phyloP scores from a whole-genome alignment of 306 rosid species.

The Datisca glomerata region DNA sequence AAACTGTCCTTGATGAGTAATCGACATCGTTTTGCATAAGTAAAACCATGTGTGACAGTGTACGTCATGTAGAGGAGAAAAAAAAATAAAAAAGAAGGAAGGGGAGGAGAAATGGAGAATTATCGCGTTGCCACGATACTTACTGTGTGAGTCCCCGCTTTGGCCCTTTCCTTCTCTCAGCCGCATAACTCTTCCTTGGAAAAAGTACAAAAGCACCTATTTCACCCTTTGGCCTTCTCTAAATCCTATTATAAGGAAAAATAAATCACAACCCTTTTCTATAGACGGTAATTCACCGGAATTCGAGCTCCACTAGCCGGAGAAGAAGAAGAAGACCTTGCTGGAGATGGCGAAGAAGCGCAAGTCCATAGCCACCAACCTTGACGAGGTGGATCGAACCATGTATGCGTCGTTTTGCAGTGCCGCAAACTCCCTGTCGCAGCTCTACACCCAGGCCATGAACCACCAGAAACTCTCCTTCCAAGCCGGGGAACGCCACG shows the following conservation, averaged over 20 bases:
- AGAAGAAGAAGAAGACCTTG: neutral
- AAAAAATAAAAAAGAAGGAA: too few species aligned
- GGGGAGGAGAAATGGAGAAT: neutral
- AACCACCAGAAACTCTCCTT: conserved; percentile 81
- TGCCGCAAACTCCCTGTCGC: conserved; percentile 95
- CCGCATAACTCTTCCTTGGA: neutral
- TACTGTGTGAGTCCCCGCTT: conserved; percentile 1
- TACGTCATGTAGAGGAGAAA: neutral
- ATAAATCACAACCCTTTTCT: neutral
- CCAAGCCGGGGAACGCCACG: conserved; percentile 96
- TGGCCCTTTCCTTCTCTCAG: conserved; percentile 10
- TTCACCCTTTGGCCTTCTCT: conserved; percentile 1
- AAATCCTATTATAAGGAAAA: neutral
- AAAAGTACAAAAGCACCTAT: conserved; percentile 1
- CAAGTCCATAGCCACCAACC: conserved; percentile 61
- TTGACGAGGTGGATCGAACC: conserved; percentile 94
- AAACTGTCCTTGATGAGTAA: too few species aligned
- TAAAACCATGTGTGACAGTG: neutral
- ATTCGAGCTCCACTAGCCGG: neutral
- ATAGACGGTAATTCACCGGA: conserved; percentile 1
- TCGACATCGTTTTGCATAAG: too few species aligned
- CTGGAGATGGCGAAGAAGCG: conserved; percentile 42
- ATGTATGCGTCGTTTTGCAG: conserved; percentile 87
- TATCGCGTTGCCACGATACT: conserved; percentile 6
- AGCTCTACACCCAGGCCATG: conserved; percentile 82